A percentile compares a stretch with the other conserved stretches of the same genome.
Conservation (phyloP, 1,284 basidiomycete genomes). For the Caloboletus inedulis region DNA sequence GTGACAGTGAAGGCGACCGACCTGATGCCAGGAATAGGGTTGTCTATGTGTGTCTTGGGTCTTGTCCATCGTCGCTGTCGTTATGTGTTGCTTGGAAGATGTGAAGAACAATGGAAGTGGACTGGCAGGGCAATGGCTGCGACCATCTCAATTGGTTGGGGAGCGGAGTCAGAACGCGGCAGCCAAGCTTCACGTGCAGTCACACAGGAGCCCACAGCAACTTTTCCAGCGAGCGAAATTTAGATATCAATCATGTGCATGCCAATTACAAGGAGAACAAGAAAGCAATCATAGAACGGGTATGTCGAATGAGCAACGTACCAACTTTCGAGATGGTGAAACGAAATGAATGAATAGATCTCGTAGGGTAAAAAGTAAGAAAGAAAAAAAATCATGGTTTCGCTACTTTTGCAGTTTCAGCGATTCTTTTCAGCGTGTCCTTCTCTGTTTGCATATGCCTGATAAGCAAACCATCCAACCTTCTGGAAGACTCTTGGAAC, state of each 20-base stretch:
- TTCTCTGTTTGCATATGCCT: conserved; percentile 74
- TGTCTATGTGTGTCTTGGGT: conserved; percentile 38
- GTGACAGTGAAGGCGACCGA: conserved; percentile 23
- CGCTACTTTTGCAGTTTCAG: conserved; percentile 39
- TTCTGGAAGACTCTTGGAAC: conserved; percentile 53
- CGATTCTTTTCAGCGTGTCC: conserved; percentile 69
- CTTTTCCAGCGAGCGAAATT: background rate
- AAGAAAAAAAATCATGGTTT: conserved; percentile 23
- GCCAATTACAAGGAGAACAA: conserved; percentile 29
- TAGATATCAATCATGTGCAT: conserved; percentile 24
- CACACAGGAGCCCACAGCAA: conserved; percentile 10
- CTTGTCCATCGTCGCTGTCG: conserved; percentile 25
- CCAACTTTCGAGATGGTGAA: conserved; percentile 8
- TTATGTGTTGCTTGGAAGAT: conserved; percentile 13
- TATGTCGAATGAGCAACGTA: conserved; percentile 23
- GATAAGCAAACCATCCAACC: conserved; percentile 69
- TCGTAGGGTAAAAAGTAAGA: conserved; percentile 16
- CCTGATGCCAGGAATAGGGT: conserved; percentile 64
- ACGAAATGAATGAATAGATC: conserved; percentile 11
- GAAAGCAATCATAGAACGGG: conserved; percentile 20
- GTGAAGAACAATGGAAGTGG: conserved; percentile 7
- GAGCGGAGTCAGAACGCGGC: conserved; percentile 36
- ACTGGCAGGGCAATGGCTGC: conserved; percentile 9
- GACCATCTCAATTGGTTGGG: conserved; percentile 24
- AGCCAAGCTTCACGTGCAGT: conserved; percentile 27